Evolutionary conservation across 2,329 filamentous ascomycete genomes (phyloP).

Genomic region (Bipolaris gigantea): DNA sequence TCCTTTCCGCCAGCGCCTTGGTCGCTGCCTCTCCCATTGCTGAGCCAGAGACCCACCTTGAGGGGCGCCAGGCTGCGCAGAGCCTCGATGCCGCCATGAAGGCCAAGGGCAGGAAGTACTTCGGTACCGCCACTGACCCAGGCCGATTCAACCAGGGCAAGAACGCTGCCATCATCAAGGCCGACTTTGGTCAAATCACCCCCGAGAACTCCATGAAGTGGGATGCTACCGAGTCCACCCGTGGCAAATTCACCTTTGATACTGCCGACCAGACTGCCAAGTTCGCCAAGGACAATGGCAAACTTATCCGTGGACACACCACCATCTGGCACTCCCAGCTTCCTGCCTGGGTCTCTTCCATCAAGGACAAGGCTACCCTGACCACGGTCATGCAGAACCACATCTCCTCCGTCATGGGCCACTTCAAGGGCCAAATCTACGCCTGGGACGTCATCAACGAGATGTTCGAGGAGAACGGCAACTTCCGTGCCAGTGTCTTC

Average conservation of each 20-base stretch:
- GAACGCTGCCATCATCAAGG: slow-evolving; percentile 61
- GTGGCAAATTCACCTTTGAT: slow-evolving; percentile 53
- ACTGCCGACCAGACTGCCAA: slow-evolving; percentile 60
- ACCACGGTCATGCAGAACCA: slow-evolving; percentile 64
- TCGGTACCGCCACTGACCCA: slow-evolving; percentile 62
- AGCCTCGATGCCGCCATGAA: slow-evolving; percentile 62
- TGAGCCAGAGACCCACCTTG: slow-evolving; percentile 33
- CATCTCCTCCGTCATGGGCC: slow-evolving; percentile 59
- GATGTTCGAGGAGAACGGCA: slow-evolving; percentile 64
- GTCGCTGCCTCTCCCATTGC: slow-evolving; percentile 33
- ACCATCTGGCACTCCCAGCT: slow-evolving; percentile 63
- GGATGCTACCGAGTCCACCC: slow-evolving; percentile 58
- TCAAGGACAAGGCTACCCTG: slow-evolving; percentile 57
- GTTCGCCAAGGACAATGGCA: slow-evolving; percentile 60
- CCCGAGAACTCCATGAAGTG: slow-evolving; percentile 73
- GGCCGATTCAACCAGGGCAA: slow-evolving; percentile 54
- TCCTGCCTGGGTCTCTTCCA: slow-evolving; percentile 60
- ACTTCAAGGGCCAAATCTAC: slow-evolving; percentile 67
- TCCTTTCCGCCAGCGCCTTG: slow-evolving; percentile 35
- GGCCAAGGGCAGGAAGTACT: slow-evolving; percentile 68
- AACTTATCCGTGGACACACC: slow-evolving; percentile 66
- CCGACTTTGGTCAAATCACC: slow-evolving; percentile 66
- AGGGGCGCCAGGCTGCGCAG: slow-evolving; percentile 38
- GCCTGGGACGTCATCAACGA: slow-evolving; percentile 68
- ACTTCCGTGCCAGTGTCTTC: slow-evolving; percentile 64